These are phyloP conservation scores for Helotiales sp. DNA, from an alignment of 2,329 filamentous ascomycete species.

Conservation along the genomic window DNA sequence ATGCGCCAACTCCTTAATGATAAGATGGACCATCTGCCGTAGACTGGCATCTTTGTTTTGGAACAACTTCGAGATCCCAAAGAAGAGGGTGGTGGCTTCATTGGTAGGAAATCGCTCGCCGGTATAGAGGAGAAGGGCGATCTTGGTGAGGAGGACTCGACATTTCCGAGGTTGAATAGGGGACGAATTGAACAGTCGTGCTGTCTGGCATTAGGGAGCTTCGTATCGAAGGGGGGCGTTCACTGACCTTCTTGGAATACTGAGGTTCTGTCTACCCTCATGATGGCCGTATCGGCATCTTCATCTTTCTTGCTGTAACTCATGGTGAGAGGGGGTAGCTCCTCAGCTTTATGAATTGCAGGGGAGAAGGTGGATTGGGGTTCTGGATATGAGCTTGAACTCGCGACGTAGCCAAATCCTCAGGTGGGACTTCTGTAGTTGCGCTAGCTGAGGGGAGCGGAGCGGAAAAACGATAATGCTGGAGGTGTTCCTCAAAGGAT, in stretches of 20 bases:
- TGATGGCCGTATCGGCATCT: conserved; percentile 89
- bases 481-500: too few relatives aligned
- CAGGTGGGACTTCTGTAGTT: conserved; percentile 37
- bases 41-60: conserved; percentile 99
- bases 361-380: conserved; percentile 27
- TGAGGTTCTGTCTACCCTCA: conserved; percentile 96
- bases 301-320: conserved; percentile 99
- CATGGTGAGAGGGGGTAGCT: conserved; percentile 62
- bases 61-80: conserved; percentile 98
- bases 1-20: conserved; percentile 95
- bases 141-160: conserved; percentile 95
- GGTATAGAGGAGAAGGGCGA: conserved; percentile 93
- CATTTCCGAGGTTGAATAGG: conserved; percentile 97
- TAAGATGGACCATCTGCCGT: conserved; percentile 97
- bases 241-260: conserved; percentile 95
- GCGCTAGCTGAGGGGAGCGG: conserved; percentile 28
- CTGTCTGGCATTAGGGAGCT: conserved; percentile 58
- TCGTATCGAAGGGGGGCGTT: conserved; percentile 37
- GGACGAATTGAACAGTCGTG: conserved; percentile 96
- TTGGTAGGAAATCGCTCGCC: conserved; percentile 96
- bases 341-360: conserved; percentile 46
- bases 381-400: conserved; percentile 27
- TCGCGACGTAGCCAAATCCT: conserved; percentile 42
- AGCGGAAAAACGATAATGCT: conserved; percentile 10
- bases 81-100: conserved; percentile 97